Evolutionary conservation across 108 stramenopile genomes (phyloP).

Genomic region (Nannochloropsis salina): DNA sequence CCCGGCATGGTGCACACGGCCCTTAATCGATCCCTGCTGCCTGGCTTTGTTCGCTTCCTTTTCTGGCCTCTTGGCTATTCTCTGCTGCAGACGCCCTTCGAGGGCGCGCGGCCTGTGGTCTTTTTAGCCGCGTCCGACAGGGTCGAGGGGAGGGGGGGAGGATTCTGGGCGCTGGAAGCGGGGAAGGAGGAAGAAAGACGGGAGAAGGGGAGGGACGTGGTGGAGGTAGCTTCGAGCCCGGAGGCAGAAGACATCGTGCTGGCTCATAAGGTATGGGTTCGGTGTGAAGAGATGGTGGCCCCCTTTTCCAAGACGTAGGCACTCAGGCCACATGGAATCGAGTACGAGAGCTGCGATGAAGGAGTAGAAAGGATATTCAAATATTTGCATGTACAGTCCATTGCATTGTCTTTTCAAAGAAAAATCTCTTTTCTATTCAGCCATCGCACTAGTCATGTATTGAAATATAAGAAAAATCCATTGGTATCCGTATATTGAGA

Average conservation of each 20-base stretch:
- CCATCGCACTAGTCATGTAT: too few species aligned
- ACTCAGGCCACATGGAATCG: too few species aligned
- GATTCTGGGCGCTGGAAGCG: neutral
- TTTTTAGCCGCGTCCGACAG: neutral
- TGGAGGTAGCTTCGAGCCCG: neutral
- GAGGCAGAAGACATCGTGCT: neutral
- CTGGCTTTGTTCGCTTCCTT: neutral
- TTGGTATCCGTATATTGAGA: too few species aligned
- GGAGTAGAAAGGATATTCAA: too few species aligned
- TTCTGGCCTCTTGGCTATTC: neutral
- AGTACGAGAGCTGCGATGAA: too few species aligned
- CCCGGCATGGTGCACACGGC: neutral
- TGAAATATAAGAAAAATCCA: too few species aligned
- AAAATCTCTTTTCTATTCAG: too few species aligned
- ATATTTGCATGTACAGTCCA: too few species aligned
- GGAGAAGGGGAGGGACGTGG: neutral
- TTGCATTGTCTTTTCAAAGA: too few species aligned
- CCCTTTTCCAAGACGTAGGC: neutral
- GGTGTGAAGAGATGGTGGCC: constrained; percentile 15
- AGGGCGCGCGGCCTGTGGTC: neutral
- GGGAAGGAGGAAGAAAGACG: neutral
- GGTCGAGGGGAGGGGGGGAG: neutral
- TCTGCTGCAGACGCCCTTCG: constrained; percentile 19
- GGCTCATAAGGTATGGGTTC: neutral
- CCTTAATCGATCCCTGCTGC: neutral